A percentile compares a stretch with the other conserved stretches of the same genome.
These are phyloP conservation scores for Trichoderma harzianum DNA, from an alignment of 2,329 filamentous ascomycete species.

Conservation along the genomic window DNA sequence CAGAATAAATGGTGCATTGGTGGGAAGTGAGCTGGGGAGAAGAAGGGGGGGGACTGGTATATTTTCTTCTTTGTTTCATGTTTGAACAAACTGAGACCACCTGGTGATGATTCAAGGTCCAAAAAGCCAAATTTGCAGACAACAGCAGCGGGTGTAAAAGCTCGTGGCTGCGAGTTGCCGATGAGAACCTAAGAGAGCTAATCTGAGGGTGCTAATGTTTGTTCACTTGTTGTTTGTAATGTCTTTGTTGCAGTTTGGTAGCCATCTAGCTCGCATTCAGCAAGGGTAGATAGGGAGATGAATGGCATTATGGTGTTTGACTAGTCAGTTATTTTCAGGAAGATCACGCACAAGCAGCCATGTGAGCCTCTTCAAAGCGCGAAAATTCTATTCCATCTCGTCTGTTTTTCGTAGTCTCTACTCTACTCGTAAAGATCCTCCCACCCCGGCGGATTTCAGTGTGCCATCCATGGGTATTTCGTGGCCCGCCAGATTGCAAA, in stretches of 20 bases:
- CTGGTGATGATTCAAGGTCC: conserved; percentile 52
- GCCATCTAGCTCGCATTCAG: not conserved
- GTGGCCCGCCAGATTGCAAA: conserved; percentile 7
- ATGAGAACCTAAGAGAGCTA: conserved; percentile 56
- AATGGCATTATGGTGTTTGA: too few relatives aligned
- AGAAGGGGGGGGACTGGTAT: not conserved
- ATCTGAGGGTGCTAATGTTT: conserved; percentile 46
- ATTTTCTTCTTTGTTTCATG: not conserved
- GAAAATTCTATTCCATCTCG: conserved; percentile 13
- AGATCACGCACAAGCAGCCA: not conserved
- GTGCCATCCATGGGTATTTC: conserved; percentile 8
- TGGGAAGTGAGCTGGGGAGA: conserved; percentile 15
- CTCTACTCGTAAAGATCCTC: conserved; percentile 23
- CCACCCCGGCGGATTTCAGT: not conserved
- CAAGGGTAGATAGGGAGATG: not conserved
- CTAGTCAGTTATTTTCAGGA: too few relatives aligned
- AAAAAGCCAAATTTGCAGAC: conserved; percentile 59
- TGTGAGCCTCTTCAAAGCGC: not conserved
- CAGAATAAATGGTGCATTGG: too few relatives aligned
- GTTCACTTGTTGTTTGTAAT: not conserved
- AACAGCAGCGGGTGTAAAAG: conserved; percentile 32
- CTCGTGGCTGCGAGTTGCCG: conserved; percentile 41
- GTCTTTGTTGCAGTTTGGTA: not conserved
- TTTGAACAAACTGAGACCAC: conserved; percentile 24
- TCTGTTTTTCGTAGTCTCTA: conserved; percentile 21